These are phyloP conservation scores for Paramecium octaurelia DNA, from an alignment of 73 alveolate species.

Conservation along the genomic window DNA sequence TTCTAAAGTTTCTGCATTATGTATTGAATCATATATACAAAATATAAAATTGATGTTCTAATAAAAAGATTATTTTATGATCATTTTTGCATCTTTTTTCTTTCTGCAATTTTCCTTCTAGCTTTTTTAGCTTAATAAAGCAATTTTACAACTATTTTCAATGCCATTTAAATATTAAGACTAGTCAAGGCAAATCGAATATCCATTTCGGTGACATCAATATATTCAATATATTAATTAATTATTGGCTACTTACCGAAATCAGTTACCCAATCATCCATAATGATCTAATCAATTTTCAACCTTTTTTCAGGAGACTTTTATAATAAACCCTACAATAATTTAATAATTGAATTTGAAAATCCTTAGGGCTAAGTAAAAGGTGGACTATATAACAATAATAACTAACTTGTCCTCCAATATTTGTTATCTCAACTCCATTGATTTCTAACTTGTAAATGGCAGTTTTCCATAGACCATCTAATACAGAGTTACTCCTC, in stretches of 20 bases:
- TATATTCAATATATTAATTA: background rate
- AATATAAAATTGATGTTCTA: background rate
- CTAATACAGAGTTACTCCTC: constrained; percentile 73
- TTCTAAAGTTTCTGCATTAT: background rate
- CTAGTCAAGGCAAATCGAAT: constrained; percentile 13
- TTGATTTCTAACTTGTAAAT: constrained; percentile 55
- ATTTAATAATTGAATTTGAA: background rate
- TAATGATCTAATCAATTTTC: background rate
- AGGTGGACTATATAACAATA: background rate
- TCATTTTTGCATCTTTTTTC: background rate
- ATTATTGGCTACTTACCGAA: background rate
- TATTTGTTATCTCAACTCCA: constrained; percentile 38
- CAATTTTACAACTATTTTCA: constrained; percentile 33
- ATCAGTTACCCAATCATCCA: constrained; percentile 47
- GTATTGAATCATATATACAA: background rate
- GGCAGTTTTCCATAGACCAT: constrained; percentile 72
- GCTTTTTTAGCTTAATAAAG: constrained; percentile 29
- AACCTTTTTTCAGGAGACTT: constrained; percentile 27
- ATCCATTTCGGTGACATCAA: background rate
- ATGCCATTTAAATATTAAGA: constrained; percentile 38
- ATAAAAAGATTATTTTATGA: background rate
- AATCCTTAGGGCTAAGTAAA: background rate
- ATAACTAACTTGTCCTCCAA: constrained; percentile 40
- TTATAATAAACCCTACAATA: background rate
- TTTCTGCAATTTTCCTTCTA: constrained; percentile 17